phyloP scores from a whole-genome alignment of 495 filamentous ascomycete species.

The Penicillium roqueforti region DNA sequence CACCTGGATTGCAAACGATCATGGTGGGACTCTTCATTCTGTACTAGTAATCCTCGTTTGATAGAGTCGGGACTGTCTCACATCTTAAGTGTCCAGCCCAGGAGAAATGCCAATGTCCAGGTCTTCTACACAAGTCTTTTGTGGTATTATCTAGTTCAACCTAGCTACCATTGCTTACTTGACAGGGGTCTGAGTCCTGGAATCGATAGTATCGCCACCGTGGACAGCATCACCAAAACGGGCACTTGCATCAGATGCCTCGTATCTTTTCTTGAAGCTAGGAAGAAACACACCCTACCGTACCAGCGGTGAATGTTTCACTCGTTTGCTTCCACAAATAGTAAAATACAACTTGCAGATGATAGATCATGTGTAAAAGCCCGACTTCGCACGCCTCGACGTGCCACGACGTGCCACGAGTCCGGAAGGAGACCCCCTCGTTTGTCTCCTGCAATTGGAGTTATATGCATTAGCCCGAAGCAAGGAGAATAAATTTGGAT shows the following conservation, averaged over 20 bases:
- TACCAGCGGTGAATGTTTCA: background rate
- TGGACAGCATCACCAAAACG: background rate
- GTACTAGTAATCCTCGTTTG: too few species aligned
- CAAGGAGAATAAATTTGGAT: background rate
- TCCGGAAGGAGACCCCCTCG: background rate
- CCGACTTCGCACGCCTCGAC: background rate
- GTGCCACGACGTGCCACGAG: background rate
- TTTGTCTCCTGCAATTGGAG: background rate
- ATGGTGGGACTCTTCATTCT: too few species aligned
- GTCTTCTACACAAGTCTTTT: too few species aligned
- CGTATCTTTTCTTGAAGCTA: background rate
- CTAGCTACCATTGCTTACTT: background rate
- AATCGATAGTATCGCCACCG: background rate
- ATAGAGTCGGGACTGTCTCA: too few species aligned
- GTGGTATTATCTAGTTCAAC: too few species aligned
- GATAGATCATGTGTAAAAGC: background rate
- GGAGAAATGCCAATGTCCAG: too few species aligned
- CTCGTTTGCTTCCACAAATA: background rate
- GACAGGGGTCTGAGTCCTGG: background rate
- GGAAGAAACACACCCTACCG: background rate
- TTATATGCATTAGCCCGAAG: background rate
- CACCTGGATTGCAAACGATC: too few species aligned
- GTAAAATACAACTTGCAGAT: background rate
- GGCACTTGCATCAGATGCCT: background rate
- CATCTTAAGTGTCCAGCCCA: too few species aligned